Evolutionary conservation across 2,329 filamentous ascomycete genomes (phyloP).

Genomic region (Dryadomyces quercus-mongolicae): DNA sequence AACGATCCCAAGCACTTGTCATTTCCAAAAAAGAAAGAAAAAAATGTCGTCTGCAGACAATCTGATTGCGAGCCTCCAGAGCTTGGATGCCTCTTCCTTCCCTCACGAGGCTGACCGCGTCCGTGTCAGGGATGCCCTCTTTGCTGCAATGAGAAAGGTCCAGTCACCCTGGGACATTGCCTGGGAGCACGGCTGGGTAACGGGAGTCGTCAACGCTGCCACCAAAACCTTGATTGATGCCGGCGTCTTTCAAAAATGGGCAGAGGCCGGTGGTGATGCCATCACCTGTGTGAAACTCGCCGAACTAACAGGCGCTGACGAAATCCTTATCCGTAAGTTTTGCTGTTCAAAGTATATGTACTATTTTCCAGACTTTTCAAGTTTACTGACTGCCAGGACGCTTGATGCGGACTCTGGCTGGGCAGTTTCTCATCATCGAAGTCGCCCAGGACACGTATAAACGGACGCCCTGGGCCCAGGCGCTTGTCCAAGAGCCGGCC

Average conservation of each 20-base stretch:
- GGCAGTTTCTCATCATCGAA: background rate
- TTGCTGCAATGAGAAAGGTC: background rate
- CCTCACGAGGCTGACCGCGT: background rate
- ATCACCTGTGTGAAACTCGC: background rate
- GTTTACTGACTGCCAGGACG: background rate
- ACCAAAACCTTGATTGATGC: background rate
- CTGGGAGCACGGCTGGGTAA: background rate
- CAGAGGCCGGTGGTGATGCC: background rate
- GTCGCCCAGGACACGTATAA: background rate
- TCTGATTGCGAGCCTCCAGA: background rate
- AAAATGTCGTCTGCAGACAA: constrained; percentile 6
- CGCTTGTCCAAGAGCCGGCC: background rate
- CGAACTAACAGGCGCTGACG: background rate
- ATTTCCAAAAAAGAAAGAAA: no score
- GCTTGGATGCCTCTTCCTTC: background rate
- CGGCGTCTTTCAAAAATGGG: background rate
- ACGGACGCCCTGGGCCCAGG: background rate
- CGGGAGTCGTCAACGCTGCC: background rate
- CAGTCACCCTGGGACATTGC: constrained; percentile 1
- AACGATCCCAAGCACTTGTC: no score
- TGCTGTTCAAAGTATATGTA: no score
- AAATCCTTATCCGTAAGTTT: background rate
- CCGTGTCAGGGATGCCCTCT: background rate
- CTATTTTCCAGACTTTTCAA: no score
- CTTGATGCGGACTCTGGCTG: background rate